Conservation (phyloP, 805 yeast genomes). For the Maudiozyma bulderi region DNA sequence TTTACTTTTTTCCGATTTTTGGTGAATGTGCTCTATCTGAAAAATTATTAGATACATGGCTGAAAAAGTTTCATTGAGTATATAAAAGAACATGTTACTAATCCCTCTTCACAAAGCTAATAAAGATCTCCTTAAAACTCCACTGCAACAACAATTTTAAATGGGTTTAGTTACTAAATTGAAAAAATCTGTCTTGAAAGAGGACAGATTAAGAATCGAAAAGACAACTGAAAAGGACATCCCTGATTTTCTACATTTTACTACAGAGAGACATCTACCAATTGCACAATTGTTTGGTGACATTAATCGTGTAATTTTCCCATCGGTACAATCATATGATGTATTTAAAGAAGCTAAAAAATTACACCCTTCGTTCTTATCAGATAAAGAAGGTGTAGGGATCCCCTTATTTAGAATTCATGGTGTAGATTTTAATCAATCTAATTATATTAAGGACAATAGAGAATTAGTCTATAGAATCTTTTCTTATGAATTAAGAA, state of each 20-base stretch:
- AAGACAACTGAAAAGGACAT: neutral
- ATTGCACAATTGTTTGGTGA: neutral
- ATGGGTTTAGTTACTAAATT: neutral
- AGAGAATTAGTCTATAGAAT: constrained; percentile 1
- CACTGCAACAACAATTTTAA: neutral
- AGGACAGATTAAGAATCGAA: constrained; percentile 1
- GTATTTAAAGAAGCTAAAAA: constrained; percentile 4
- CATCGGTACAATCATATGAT: constrained; percentile 10
- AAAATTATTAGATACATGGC: neutral
- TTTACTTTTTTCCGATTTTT: no score
- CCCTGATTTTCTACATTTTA: constrained; percentile 3
- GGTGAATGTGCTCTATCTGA: neutral
- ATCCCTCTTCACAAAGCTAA: neutral
- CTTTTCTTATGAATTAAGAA: constrained; percentile 4
- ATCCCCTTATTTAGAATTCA: constrained; percentile 6
- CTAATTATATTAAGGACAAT: neutral
- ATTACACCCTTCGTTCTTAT: neutral
- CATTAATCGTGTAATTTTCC: constrained; percentile 6
- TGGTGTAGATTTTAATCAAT: neutral
- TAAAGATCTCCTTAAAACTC: neutral
- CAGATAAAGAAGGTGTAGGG: constrained; percentile 10
- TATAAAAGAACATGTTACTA: no score
- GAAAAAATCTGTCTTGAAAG: neutral
- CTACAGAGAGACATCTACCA: constrained; percentile 4
- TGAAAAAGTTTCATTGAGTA: neutral